Evolutionary conservation across 805 yeast species (phyloP), one percentile per base, ranked within the genome.

Genomic region (Scheffersomyces stipitis): DNA sequence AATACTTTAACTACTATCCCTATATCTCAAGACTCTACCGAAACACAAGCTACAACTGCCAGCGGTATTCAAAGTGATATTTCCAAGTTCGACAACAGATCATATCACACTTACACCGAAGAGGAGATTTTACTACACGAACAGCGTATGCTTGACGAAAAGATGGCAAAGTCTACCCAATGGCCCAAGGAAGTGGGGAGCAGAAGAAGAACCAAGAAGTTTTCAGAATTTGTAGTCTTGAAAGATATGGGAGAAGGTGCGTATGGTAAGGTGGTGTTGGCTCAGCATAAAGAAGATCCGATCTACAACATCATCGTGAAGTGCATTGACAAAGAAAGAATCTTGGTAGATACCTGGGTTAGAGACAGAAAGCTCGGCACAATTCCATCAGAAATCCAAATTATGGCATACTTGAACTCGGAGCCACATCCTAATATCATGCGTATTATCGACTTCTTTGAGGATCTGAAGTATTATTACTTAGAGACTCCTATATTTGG

Each of bases 331-430:
- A 93, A 93, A 53, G 96, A 88, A 49, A 75, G 96, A 40, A 93
- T 93, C 51, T 69, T 93, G 51, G 96, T 93, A 8, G 99, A 93
- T 58, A 89, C 98, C 0, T 93, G 99, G 99, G 96, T 89, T 2
- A 73, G 98, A 37, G 98, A 93, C 60, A 76, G 96, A 17, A 76
- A 76, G 42, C 66, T 93, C 28, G 99, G 99, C 4, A 90, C 96
- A 0, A 84, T 93, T 26, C 98, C 98, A 2, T 81, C 91, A n/a
- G 99, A 93, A 60, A 93, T 93, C 46, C 95, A 89, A 58, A 81
- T 93, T 31, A 82, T 93, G 87, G 82, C 91, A 20, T 80, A 81
- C n/a, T 64, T 91, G 41, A 83, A 81, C 51, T 64, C 69, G 30
- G 76, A 76, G 39, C 95, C 93, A 1, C 97, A 91, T 59, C 93